These are phyloP conservation scores for Lyophyllum decastes DNA, from an alignment of 768 basidiomycete species.

Conservation along the genomic window DNA sequence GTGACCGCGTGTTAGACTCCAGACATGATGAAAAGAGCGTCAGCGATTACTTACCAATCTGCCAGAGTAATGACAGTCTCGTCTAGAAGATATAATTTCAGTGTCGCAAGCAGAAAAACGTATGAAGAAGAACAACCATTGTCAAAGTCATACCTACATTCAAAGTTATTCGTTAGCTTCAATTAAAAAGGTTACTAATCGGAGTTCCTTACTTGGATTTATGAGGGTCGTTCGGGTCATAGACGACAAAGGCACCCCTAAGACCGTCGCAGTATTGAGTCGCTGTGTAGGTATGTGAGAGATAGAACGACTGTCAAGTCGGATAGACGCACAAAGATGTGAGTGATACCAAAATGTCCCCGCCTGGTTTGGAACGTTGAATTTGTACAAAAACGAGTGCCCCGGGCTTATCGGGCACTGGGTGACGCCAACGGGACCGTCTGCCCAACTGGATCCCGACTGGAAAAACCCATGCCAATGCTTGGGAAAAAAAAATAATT, in stretches of 20 bases:
- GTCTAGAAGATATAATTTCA: not conserved
- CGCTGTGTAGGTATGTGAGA: no score
- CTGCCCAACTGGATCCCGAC: slow-evolving; percentile 36
- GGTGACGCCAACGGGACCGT: slow-evolving; percentile 39
- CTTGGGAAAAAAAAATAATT: slow-evolving; percentile 24
- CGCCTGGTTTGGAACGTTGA: slow-evolving; percentile 1
- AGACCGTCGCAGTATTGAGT: not conserved
- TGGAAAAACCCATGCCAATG: slow-evolving; percentile 48
- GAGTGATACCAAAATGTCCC: slow-evolving; percentile 9
- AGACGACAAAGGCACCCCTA: not conserved
- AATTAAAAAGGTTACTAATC: not conserved
- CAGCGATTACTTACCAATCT: not conserved
- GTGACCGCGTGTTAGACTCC: not conserved
- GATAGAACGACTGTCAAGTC: no score
- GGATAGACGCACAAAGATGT: not conserved
- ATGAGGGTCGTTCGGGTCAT: not conserved
- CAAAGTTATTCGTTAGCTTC: not conserved
- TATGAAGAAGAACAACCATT: not conserved
- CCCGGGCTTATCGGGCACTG: slow-evolving; percentile 44
- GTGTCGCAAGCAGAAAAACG: not conserved
- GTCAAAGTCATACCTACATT: not conserved
- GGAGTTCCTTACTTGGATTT: not conserved
- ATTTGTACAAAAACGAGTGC: slow-evolving; percentile 40
- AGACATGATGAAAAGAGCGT: not conserved
- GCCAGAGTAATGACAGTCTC: not conserved